Conservation (phyloP, 306 rosid genomes). For the Malus sylvestris region DNA sequence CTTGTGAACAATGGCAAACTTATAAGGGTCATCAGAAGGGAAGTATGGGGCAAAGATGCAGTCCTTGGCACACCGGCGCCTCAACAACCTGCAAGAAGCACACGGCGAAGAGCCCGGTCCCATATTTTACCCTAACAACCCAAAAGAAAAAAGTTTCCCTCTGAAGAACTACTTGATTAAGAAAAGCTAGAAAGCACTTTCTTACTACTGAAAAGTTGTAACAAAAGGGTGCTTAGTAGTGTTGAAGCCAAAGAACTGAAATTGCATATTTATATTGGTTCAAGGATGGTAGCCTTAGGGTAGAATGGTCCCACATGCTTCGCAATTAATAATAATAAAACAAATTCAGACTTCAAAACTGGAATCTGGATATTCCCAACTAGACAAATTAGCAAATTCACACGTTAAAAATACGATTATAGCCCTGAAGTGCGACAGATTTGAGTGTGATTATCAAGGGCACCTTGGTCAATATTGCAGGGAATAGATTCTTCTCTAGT, state of each 20-base stretch:
- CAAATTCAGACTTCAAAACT: slow-evolving; percentile 10
- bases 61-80: slow-evolving; percentile 76
- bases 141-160: background rate
- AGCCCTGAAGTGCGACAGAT: background rate
- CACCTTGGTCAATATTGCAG: slow-evolving; percentile 21
- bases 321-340: slow-evolving; percentile 19
- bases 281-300: slow-evolving; percentile 19
- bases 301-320: slow-evolving; percentile 46
- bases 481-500: slow-evolving; percentile 5
- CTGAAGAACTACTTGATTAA: background rate
- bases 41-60: slow-evolving; percentile 78
- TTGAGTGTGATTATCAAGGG: slow-evolving; percentile 8
- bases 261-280: slow-evolving; percentile 45
- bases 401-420: slow-evolving; percentile 22
- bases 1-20: slow-evolving; percentile 82
- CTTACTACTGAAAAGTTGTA: background rate
- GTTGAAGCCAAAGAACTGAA: slow-evolving; percentile 23
- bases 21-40: slow-evolving; percentile 66
- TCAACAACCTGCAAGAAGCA: slow-evolving; percentile 73
- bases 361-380: slow-evolving; percentile 18
- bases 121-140: slow-evolving; percentile 22
- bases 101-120: slow-evolving; percentile 62
- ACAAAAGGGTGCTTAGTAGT: background rate
- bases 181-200: background rate
- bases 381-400: slow-evolving; percentile 1